Base-by-base conservation (phyloP, 2,329 filamentous ascomycete species). In the Diaporthe aspalathi region DNA sequence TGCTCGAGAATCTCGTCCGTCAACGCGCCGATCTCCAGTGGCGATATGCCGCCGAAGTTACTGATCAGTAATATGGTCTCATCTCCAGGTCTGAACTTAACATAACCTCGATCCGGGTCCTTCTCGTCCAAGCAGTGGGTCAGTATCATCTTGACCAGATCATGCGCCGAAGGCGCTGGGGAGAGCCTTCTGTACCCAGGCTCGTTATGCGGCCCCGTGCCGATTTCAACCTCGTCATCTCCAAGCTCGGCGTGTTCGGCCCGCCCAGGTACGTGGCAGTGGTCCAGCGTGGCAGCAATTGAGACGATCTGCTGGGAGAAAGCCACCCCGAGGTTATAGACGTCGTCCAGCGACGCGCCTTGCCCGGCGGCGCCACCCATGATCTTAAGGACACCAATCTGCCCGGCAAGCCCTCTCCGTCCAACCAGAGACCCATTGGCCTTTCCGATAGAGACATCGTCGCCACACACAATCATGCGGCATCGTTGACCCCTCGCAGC, bases 181-280 rank as follows among this genome's bases (percentile, higher is more conserved):
- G 85, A 86, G 22, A 90, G 76, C 78, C 88, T 89, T 76, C 82
- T 83, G 76, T 89, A 87, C 0, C 87, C 90, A 0, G 90, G 90
- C 78, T 92, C 90, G 76, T 91, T 91, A 77, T 92, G 90, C 17
- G 89, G 89, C 0, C 90, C 90, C 27, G 90, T 91, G 3, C 90
- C 90, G n/a, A 92, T 82, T 77, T 91, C 90, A 45, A 91, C 78
- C 70, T 89, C 88, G 69, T 88, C 79, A 1, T 80, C 77, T 12
- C 79, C 81, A 2, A 90, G 82, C 20, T 80, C 83, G n/a, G 79
- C 83, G 70, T 87, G 84, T 70, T 87, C 83, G 2, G 81, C 77
- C 49, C 87, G 82, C 0, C 87, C 87, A 0, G 87, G 87, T 1
- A 89, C 87, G 74, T 90, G 88, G 75, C 89, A 89, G 74, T 90